phyloP scores from a whole-genome alignment of 371 early-diverging fungal species.

The Vavraia culicis region DNA sequence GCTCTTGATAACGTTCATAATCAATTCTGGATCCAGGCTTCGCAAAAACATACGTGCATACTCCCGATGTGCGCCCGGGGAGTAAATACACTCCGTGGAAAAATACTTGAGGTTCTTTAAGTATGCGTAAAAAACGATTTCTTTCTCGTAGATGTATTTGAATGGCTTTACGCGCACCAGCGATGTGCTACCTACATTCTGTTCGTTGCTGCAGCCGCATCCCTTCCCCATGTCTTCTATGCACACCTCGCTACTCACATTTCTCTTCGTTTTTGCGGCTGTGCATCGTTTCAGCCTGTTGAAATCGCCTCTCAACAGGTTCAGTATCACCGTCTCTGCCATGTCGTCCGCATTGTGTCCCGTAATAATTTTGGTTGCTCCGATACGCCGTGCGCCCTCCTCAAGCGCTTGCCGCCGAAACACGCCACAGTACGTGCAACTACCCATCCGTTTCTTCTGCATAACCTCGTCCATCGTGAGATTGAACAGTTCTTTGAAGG shows the following conservation, averaged over 20 bases:
- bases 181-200: neutral
- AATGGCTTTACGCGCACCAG: conserved; percentile 71
- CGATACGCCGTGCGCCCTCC: conserved; percentile 67
- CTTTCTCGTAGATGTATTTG: conserved; percentile 95
- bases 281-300: conserved; percentile 77
- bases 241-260: too few species aligned
- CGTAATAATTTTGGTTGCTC: conserved; percentile 79
- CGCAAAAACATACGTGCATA: conserved; percentile 80
- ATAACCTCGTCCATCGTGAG: conserved; percentile 97
- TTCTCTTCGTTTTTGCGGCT: conserved; percentile 54
- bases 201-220: conserved; percentile 6
- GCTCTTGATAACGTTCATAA: conserved; percentile 50
- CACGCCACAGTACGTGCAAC: conserved; percentile 96
- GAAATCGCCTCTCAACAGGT: conserved; percentile 84
- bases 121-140: conserved; percentile 98
- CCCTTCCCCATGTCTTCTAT: too few species aligned
- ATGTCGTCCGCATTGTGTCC: conserved; percentile 99
- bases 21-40: conserved; percentile 73
- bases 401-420: conserved; percentile 93
- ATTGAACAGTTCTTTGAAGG: conserved; percentile 71
- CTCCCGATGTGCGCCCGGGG: conserved; percentile 91
- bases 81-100: conserved; percentile 92
- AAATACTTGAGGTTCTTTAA: conserved; percentile 90
- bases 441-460: conserved; percentile 66
- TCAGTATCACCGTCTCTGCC: conserved; percentile 96